Percentiles rank a stretch among this genome's conserved stretches.
These are phyloP conservation scores for Daldinia caldariorum DNA, from an alignment of 495 filamentous ascomycete species.

Conservation along the genomic window DNA sequence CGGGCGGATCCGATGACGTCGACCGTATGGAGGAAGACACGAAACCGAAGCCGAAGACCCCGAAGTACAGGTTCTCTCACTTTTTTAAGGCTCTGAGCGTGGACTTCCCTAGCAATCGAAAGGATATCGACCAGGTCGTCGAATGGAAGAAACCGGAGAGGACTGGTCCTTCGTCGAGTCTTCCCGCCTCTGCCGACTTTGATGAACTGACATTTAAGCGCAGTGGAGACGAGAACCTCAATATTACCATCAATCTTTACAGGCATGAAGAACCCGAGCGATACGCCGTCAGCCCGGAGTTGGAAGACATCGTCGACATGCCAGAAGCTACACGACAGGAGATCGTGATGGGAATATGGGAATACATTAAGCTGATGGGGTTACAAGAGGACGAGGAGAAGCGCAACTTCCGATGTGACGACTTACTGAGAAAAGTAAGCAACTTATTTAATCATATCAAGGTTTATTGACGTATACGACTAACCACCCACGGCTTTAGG, in stretches of 20 bases:
- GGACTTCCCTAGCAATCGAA: conserved; percentile 76
- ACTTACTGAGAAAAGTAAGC: conserved; percentile 76
- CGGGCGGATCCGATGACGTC: conserved; percentile 47
- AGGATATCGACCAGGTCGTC: conserved; percentile 56
- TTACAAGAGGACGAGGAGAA: conserved; percentile 95
- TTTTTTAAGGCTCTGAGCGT: conserved; percentile 94
- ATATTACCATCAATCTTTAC: conserved; percentile 87
- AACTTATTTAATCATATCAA: not conserved
- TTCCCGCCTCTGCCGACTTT: conserved; percentile 75
- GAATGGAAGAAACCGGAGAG: conserved; percentile 66
- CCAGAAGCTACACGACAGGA: conserved; percentile 86
- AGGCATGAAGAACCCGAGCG: conserved; percentile 88
- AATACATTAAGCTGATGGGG: conserved; percentile 87
- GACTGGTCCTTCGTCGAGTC: conserved; percentile 61
- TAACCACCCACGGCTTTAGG: conserved; percentile 57
- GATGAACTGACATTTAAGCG: conserved; percentile 92
- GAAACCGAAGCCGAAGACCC: conserved; percentile 56
- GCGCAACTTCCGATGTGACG: conserved; percentile 89
- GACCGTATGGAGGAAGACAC: conserved; percentile 72
- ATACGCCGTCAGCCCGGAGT: conserved; percentile 75
- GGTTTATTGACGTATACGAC: conserved; percentile 10
- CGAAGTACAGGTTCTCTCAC: conserved; percentile 78
- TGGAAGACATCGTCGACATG: conserved; percentile 88
- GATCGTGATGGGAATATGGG: conserved; percentile 90
- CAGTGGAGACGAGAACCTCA: conserved; percentile 89